Base-by-base conservation (phyloP, 2,329 filamentous ascomycete genomes). In the Thielaviopsis musarum region DNA sequence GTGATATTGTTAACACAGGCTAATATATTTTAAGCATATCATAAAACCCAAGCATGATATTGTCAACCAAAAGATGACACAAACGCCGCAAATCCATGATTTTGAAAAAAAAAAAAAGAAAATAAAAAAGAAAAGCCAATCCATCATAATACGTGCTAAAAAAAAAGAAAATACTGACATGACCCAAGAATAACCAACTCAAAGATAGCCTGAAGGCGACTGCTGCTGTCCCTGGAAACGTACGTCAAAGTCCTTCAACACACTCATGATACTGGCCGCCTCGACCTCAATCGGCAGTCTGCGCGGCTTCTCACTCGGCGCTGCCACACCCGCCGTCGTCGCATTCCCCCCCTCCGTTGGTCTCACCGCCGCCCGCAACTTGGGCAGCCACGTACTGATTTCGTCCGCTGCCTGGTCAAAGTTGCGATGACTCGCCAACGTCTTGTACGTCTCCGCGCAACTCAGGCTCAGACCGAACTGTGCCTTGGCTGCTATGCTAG, bases 231-330 rank as follows among this genome's bases (percentile, higher is more conserved):
- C 60, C 45, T 62, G 82, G 68, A 91, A 91, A 58, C 87, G 74
- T 56, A 88, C 77, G 66, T 91, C 87, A 71, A 91, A 91, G 63
- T 87, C 84, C 69, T 87, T 87, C 62, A 91, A 71, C n/a, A 90
- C 87, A 51, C 84, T 85, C 87, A 91, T 90, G 59, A 91, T 88
- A 69, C 86, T 90, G 0, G 87, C 87, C 6, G 87, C 85, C 70
- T 91, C 87, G 17, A 91, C 85, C 68, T 91, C 87, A 65, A 90
- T 82, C 1, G 86, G 82, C 51, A 78, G 77, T 59, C 74, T 74
- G 62, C 72, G 70, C 3, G 58, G 56, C 12, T 56, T 71, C 64
- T 59, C 45, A 64, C 60, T 59, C 61, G 61, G 55, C 62, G 56
- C 57, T 62, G 49, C 41, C 63, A 26, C 26, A 54, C 17, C 26